Evolutionary conservation across 495 filamentous ascomycete species (phyloP), one percentile per base, ranked within the genome.

Genomic region (Aspergillus carlsbadensis): DNA sequence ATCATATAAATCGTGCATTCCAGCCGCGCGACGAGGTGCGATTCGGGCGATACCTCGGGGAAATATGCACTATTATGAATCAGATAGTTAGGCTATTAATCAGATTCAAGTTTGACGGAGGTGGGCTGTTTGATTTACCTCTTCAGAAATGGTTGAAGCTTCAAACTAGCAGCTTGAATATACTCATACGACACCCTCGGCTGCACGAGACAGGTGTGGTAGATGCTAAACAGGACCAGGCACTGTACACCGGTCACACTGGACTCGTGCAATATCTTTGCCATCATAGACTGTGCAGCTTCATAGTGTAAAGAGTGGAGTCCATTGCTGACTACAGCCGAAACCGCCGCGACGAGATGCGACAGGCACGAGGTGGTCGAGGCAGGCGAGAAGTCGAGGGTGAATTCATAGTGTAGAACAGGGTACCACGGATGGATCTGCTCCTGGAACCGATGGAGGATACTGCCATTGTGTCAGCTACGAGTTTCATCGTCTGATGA

Each of bases 161-260:
- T 37, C 6, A 52, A 17, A 18, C 3, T 26, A 2, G 49, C 49
- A 10, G 35, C 11, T 35, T 41, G 34, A n/a, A 41, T 41, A 52
- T 39, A 52, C 2, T 40, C 17, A 10, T 39, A 52, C 5, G 34
- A 34, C 20, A 21, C 2, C 33, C 34, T 41, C 5, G 35, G 49
- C 17, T 41, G 49, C 3, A 41, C 6, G 10, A 11, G 34, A 37
- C 3, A 52, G 13, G 49, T 35, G 11, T 15, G 41, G 17, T 52
- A 52, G 4, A 52, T 36, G 35, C 49, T 41, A 35, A 52, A 52
- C 6, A 52, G 49, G 15, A 41, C 18, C 34, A 52, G 40, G 15
- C 49, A 52, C 41, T 52, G 49, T 5, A 41, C 36, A 26, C 49
- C 41, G 17, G 49, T 52, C 33, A 52, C 34, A 22, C 49, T 52